phyloP scores from a whole-genome alignment of 78 protist species.

The Dictyostelium discoideum region dicty_2.7 NC_007090.3:3017001-3017500 shows the following conservation, averaged over 20 bases:
- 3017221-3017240: neutral
- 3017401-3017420: neutral
- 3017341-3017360: neutral
- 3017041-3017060: constrained; percentile 1
- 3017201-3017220: neutral
- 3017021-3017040: neutral
- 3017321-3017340: neutral
- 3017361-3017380: neutral
- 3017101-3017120: neutral
- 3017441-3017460: neutral
- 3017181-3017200: neutral
- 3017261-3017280: neutral
- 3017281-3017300: neutral
- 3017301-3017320: neutral
- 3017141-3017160: neutral
- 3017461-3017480: neutral
- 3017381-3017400: neutral
- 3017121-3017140: neutral
- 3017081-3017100: neutral
- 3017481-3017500: neutral
- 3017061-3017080: neutral
- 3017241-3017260: neutral
- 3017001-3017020: neutral
- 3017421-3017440: neutral
- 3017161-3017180: neutral